Evolutionary conservation across 441 rosid genomes (phyloP), one percentile per base, ranked within the genome.

Genomic region (Erodium texanum): DNA sequence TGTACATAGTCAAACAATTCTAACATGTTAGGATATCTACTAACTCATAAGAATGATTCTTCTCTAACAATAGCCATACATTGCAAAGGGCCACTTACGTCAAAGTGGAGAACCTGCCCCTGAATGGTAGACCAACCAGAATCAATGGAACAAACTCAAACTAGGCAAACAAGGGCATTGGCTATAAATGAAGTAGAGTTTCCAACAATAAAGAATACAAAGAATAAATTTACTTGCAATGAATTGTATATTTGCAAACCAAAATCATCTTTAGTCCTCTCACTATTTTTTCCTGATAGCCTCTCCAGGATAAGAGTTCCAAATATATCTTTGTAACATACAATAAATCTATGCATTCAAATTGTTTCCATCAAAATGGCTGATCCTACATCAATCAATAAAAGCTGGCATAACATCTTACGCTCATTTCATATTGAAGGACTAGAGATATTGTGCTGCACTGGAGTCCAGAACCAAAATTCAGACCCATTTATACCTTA

Each of bases 71-170:
- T 18, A 15, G 62, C 0, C 64, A 59, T 59, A 11, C 15, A 59
- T 10, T 23, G 64, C 15, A 59, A 59, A 20, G 15, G 29, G 12
- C 36, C 65, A 62, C 12, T 11, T 15, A 59, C n/a, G 14, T 23
- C 64, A 59, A 59, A 22, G 32, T 23, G 64, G 63, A 54, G 61
- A 59, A 59, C 64, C 32, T 34, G 38, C 38, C 38, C 64, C 64
- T 59, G 63, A 22, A 59, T 59, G 23, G 64, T 22, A 20, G 0
- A 23, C 64, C 29, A 8, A 24, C 32, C 27, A 59, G 64, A 59
- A 20, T 7, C 29, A 59, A 59, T 23, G 63, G 27, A 59, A 22
- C 63, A 22, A 59, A 12, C 63, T 59, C 32, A 24, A 61, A 23
- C 32, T 61, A 61, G 11, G 36, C 29, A 59, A 22, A 61, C 12